Percentiles rank a stretch among this genome's conserved stretches.
Conservation (phyloP, 1,284 basidiomycete species). For the Cutaneotrichosporon sp. region DNA sequence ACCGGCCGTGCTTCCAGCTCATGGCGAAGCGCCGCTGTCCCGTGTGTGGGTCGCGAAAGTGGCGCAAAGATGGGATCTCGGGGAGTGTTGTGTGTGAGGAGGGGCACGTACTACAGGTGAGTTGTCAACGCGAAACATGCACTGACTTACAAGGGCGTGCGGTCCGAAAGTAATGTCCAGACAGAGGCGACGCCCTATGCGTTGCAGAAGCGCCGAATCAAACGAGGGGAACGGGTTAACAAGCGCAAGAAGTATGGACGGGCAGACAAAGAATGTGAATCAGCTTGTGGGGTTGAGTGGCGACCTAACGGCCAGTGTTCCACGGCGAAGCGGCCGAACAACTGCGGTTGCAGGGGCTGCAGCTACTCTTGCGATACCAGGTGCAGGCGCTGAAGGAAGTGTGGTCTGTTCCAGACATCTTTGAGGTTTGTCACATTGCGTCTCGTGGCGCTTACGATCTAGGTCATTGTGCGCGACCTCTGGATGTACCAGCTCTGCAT, state of each 20-base stretch:
- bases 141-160: conserved; percentile 33
- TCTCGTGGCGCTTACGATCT: not conserved
- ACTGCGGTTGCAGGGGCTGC: conserved; percentile 73
- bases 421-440: conserved; percentile 58
- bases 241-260: conserved; percentile 29
- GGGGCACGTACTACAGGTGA: conserved; percentile 44
- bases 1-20: not conserved
- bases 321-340: conserved; percentile 68
- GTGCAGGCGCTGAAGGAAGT: conserved; percentile 57
- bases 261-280: conserved; percentile 36
- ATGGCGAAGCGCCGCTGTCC: conserved; percentile 40
- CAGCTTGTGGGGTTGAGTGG: not conserved
- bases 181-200: conserved; percentile 28
- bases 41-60: conserved; percentile 42
- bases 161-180: conserved; percentile 38
- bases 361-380: conserved; percentile 71
- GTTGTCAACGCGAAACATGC: not conserved
- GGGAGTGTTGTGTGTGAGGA: conserved; percentile 45
- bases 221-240: conserved; percentile 23
- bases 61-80: conserved; percentile 39
- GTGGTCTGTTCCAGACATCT: conserved; percentile 70
- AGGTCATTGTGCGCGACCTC: conserved; percentile 72
- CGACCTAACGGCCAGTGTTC: conserved; percentile 57
- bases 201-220: conserved; percentile 32
- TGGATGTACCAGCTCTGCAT: conserved; percentile 71